phyloP scores from a whole-genome alignment of 495 filamentous ascomycete genomes.

The Aspergillus avenaceus region DNA sequence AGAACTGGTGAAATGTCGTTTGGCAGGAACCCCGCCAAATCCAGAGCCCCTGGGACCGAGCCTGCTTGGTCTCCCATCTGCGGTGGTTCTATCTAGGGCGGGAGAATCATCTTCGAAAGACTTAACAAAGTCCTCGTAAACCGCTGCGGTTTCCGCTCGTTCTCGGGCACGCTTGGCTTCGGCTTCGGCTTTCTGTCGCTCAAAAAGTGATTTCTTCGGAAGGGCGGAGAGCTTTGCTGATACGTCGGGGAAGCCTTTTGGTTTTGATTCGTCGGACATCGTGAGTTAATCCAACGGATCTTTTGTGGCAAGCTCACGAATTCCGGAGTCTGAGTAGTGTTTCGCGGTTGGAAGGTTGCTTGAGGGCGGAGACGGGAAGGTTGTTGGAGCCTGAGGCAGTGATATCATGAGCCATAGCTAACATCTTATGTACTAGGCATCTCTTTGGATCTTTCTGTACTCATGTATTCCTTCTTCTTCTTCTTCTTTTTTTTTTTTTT shows the following conservation, averaged over 20 bases:
- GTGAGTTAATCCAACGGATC: slow-evolving; percentile 16
- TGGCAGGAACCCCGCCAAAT: slow-evolving; percentile 40
- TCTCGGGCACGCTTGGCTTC: slow-evolving; percentile 87
- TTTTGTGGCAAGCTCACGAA: background rate
- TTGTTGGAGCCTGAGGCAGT: slow-evolving; percentile 14
- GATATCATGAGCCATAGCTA: background rate
- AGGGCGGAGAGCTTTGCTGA: slow-evolving; percentile 79
- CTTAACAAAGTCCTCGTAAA: slow-evolving; percentile 86
- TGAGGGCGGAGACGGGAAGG: slow-evolving; percentile 12
- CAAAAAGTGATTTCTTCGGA: slow-evolving; percentile 82
- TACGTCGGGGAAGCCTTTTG: slow-evolving; percentile 75
- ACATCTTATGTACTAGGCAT: background rate
- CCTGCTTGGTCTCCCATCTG: slow-evolving; percentile 25
- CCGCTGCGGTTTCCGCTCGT: slow-evolving; percentile 84
- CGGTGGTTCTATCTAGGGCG: slow-evolving; percentile 15
- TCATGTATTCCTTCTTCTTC: slow-evolving; percentile 2
- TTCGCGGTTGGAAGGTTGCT: background rate
- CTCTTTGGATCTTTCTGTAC: no score
- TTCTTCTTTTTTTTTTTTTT: background rate
- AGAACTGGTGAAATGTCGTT: slow-evolving; percentile 53
- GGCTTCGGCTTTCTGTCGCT: slow-evolving; percentile 87
- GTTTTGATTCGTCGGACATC: slow-evolving; percentile 44
- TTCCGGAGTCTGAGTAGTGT: background rate
- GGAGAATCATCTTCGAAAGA: slow-evolving; percentile 74
- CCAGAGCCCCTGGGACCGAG: slow-evolving; percentile 39